Percentiles rank a stretch among this genome's conserved stretches.
Conservation (phyloP, 73 alveolate genomes). For the Paramecium sexaurelia region DNA sequence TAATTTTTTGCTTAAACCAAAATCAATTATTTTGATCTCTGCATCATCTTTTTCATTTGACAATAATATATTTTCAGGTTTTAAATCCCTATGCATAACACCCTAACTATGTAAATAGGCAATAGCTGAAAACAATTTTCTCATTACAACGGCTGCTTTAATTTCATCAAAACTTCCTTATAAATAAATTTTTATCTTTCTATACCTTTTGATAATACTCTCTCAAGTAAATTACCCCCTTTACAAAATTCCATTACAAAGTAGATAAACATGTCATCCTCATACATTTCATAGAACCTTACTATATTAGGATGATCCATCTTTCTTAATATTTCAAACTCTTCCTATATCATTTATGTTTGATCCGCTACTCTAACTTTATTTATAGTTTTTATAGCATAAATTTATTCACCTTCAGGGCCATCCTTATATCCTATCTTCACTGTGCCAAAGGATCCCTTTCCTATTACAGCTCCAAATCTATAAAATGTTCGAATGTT, state of each 20-base stretch:
- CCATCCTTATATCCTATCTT: constrained; percentile 36
- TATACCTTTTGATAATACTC: constrained; percentile 18
- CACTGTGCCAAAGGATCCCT: constrained; percentile 64
- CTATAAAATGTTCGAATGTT: constrained; percentile 52
- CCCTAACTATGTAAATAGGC: constrained; percentile 72
- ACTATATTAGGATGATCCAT: constrained; percentile 65
- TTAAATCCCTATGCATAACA: constrained; percentile 77
- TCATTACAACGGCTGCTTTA: constrained; percentile 39
- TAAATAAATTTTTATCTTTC: not conserved
- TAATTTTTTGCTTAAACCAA: constrained; percentile 68
- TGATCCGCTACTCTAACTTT: constrained; percentile 29
- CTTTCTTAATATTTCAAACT: constrained; percentile 51
- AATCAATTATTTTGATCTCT: constrained; percentile 74
- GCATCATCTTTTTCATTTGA: constrained; percentile 66
- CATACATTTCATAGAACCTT: constrained; percentile 57
- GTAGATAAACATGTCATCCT: constrained; percentile 63
- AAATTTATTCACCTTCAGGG: not conserved
- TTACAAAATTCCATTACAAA: constrained; percentile 59
- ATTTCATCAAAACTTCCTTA: constrained; percentile 54
- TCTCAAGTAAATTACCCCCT: constrained; percentile 57
- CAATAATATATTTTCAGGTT: constrained; percentile 77
- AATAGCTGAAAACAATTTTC: constrained; percentile 59
- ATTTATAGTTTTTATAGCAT: constrained; percentile 34
- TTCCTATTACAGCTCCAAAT: constrained; percentile 56
- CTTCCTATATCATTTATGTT: constrained; percentile 1